phyloP scores from a whole-genome alignment of 2,329 filamentous ascomycete genomes.

The Fusarium burgessii region DNA sequence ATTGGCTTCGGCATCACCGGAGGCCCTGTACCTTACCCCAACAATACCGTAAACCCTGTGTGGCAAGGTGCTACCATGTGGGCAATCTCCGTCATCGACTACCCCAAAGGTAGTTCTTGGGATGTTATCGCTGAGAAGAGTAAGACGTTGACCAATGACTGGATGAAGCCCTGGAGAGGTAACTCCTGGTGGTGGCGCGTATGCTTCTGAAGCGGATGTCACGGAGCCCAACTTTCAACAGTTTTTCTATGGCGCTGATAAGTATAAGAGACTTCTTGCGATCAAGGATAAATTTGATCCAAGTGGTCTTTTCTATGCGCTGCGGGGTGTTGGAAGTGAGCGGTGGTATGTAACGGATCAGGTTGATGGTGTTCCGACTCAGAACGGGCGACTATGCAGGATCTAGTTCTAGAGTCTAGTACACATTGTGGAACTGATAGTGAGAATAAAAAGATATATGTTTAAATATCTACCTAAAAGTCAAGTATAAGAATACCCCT shows the following conservation, averaged over 20 bases:
- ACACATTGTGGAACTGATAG: background rate
- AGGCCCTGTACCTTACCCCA: constrained; percentile 47
- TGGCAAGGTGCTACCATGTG: constrained; percentile 59
- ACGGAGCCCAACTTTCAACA: constrained; percentile 32
- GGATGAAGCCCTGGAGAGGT: constrained; percentile 43
- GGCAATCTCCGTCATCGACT: constrained; percentile 50
- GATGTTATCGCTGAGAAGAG: constrained; percentile 15
- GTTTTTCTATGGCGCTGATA: constrained; percentile 16
- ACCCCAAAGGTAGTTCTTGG: constrained; percentile 27
- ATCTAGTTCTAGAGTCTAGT: background rate
- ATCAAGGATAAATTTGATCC: constrained; percentile 37
- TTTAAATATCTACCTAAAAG: background rate
- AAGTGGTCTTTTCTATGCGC: constrained; percentile 33
- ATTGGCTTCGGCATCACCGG: constrained; percentile 55
- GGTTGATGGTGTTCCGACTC: constrained; percentile 35
- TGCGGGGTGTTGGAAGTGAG: constrained; percentile 35
- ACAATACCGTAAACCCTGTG: constrained; percentile 60
- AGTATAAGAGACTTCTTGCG: constrained; percentile 22
- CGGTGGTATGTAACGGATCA: constrained; percentile 37
- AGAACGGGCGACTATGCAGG: constrained; percentile 37
- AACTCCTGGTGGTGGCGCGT: constrained; percentile 28
- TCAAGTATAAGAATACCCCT: background rate
- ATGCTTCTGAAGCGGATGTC: constrained; percentile 30
- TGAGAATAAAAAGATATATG: background rate
- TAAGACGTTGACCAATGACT: constrained; percentile 30